phyloP scores from a whole-genome alignment of 352 stramenopile genomes.

The Globisporangium okanoganense region DNA sequence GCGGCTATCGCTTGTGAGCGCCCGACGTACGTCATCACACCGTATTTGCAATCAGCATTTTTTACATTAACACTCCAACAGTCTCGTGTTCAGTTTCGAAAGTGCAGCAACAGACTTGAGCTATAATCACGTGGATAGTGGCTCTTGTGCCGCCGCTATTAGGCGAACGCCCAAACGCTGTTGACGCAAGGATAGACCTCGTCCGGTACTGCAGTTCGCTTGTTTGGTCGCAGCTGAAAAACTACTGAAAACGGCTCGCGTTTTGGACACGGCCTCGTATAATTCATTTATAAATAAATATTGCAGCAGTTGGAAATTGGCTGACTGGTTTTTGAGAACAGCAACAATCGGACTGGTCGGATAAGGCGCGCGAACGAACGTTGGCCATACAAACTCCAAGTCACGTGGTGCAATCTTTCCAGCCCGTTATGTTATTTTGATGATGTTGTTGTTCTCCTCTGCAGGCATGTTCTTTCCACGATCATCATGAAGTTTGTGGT shows the following conservation, averaged over 20 bases:
- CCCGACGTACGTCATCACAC: no score
- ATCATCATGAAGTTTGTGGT: background rate
- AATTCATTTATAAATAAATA: background rate
- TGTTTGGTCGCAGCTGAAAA: background rate
- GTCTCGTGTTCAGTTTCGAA: background rate
- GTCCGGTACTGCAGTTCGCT: background rate
- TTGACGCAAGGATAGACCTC: background rate
- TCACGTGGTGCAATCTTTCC: constrained; percentile 1
- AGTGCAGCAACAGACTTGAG: background rate
- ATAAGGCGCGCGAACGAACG: background rate
- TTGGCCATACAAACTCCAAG: constrained; percentile 6
- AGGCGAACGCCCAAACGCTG: background rate
- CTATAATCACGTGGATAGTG: background rate
- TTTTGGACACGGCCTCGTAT: background rate
- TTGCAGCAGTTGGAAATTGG: background rate
- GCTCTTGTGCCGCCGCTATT: background rate
- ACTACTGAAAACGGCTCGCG: background rate
- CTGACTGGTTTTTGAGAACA: background rate
- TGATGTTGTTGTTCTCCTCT: background rate
- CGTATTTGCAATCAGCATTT: background rate
- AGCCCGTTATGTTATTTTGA: background rate
- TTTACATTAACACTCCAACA: background rate
- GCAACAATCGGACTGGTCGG: background rate
- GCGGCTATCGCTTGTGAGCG: background rate
- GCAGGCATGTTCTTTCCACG: background rate